phyloP scores from a whole-genome alignment of 2,329 filamentous ascomycete genomes.

The Thielaviopsis populi region DNA sequence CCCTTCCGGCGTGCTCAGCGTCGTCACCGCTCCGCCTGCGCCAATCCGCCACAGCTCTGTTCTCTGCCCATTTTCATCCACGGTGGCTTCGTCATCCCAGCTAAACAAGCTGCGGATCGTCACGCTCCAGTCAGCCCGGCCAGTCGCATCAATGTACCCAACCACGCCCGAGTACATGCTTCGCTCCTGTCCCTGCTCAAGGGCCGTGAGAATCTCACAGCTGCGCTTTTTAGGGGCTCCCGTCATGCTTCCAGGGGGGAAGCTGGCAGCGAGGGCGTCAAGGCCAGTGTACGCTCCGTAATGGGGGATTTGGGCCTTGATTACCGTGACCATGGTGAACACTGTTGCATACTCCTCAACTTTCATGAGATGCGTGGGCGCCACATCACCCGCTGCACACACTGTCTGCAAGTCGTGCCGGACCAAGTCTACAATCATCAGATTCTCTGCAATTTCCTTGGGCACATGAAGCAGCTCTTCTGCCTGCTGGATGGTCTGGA shows the following conservation, averaged over 20 bases:
- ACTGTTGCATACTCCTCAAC: conserved; percentile 87
- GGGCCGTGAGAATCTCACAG: conserved; percentile 60
- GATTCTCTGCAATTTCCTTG: conserved; percentile 88
- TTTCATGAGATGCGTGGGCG: conserved; percentile 62
- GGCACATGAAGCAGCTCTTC: conserved; percentile 57
- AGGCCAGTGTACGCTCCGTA: conserved; percentile 40
- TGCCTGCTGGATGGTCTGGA: conserved; percentile 55
- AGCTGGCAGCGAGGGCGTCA: conserved; percentile 58
- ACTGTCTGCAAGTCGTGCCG: conserved; percentile 83
- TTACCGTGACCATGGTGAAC: conserved; percentile 79
- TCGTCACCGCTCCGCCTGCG: conserved; percentile 80
- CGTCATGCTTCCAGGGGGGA: conserved; percentile 92
- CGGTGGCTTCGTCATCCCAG: conserved; percentile 45
- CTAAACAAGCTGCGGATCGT: conserved; percentile 71
- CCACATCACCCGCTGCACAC: conserved; percentile 57
- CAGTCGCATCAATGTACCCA: conserved; percentile 77
- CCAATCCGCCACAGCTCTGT: conserved; percentile 67
- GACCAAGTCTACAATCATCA: conserved; percentile 98
- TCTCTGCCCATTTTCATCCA: conserved; percentile 21
- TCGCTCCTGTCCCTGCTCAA: conserved; percentile 49
- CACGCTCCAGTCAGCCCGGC: conserved; percentile 79
- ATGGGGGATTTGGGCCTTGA: conserved; percentile 50
- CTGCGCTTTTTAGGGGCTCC: conserved; percentile 88
- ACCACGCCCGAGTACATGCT: conserved; percentile 79
- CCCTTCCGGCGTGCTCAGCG: conserved; percentile 60